Evolutionary conservation across 768 basidiomycete species (phyloP).

Genomic region (Leccinum barrowsii): DNA sequence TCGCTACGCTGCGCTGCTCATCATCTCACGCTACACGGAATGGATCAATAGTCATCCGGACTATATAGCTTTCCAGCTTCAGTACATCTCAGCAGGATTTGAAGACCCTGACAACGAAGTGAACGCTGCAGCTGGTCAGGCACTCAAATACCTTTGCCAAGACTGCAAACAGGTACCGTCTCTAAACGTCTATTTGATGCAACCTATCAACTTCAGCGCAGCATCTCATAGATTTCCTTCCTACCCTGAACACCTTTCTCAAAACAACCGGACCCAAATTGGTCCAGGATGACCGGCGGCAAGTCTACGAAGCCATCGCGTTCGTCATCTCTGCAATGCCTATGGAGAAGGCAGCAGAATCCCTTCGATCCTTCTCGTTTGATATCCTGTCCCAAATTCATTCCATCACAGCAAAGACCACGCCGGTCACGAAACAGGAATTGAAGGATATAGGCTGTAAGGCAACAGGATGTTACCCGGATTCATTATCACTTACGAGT

Average conservation of each 20-base stretch:
- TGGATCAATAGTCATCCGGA: conserved; percentile 91
- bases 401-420: conserved; percentile 49
- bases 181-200: conserved; percentile 6
- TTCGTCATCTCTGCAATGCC: conserved; percentile 94
- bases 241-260: conserved; percentile 88
- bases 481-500: conserved; percentile 8
- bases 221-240: conserved; percentile 90
- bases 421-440: conserved; percentile 64
- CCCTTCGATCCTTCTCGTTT: conserved; percentile 80
- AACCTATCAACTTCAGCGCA: conserved; percentile 27
- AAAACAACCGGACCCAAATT: conserved; percentile 75
- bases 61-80: conserved; percentile 81
- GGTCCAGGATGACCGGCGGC: conserved; percentile 80
- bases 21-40: conserved; percentile 93
- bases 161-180: conserved; percentile 80
- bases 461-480: conserved; percentile 23
- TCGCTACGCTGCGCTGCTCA: conserved; percentile 91
- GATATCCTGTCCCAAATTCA: conserved; percentile 83
- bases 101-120: conserved; percentile 79
- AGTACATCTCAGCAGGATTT: conserved; percentile 91
- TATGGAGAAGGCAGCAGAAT: conserved; percentile 81
- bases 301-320: conserved; percentile 94
- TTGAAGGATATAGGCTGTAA: conserved; percentile 64
- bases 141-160: conserved; percentile 93
- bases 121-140: conserved; percentile 90